Evolutionary conservation across 192 early-diverging fungal genomes (phyloP).

Genomic region (Dispira simplex): DNA sequence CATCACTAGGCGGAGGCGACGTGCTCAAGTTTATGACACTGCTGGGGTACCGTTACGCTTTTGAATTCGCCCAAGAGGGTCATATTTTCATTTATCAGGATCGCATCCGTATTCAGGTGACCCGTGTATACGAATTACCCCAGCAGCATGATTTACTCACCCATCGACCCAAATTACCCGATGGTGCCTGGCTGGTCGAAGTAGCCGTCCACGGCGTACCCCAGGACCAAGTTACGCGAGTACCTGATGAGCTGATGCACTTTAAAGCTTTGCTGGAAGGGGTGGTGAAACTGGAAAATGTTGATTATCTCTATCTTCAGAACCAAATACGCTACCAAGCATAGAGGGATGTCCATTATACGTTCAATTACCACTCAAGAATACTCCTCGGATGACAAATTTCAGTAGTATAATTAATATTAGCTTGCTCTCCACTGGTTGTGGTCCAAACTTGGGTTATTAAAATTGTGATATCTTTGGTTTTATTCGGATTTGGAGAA

Average conservation of each 20-base stretch:
- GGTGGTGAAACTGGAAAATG: constrained; percentile 24
- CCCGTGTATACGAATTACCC: constrained; percentile 34
- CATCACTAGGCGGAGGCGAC: constrained; percentile 42
- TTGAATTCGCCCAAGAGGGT: constrained; percentile 47
- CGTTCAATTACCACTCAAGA: too few species aligned
- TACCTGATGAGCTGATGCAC: constrained; percentile 33
- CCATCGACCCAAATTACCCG: constrained; percentile 23
- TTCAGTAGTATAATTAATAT: too few species aligned
- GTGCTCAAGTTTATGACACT: constrained; percentile 48
- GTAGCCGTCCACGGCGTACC: constrained; percentile 28
- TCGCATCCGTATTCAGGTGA: constrained; percentile 36
- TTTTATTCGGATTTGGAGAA: too few species aligned
- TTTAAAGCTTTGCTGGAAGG: constrained; percentile 15
- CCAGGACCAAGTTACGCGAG: constrained; percentile 35
- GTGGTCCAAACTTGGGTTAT: too few species aligned
- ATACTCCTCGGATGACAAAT: too few species aligned
- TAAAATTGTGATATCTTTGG: too few species aligned
- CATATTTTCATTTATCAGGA: constrained; percentile 40
- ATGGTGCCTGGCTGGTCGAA: constrained; percentile 45
- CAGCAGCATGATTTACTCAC: constrained; percentile 30
- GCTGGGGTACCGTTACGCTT: constrained; percentile 56
- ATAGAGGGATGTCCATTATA: too few species aligned
- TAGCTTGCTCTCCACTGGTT: too few species aligned
- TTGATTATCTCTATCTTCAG: constrained; percentile 29
- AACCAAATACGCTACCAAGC: constrained; percentile 25